Conservation (phyloP, 371 early-diverging fungal species). For the Apophysomyces trapeziformis region DNA sequence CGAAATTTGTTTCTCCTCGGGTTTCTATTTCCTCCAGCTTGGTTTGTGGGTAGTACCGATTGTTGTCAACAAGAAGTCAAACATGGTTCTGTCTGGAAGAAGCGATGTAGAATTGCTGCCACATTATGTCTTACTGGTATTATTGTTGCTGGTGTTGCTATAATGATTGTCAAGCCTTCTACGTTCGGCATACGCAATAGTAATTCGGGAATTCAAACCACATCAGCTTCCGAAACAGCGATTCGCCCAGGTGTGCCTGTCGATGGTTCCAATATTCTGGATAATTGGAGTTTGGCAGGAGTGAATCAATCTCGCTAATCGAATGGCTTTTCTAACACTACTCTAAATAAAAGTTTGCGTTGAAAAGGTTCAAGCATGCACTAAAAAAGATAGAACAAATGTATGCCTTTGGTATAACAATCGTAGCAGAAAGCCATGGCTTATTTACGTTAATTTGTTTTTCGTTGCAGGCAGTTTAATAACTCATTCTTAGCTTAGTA, state of each 20-base stretch:
- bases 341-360: too few species aligned
- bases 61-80: conserved; percentile 11
- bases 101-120: conserved; percentile 48
- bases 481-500: too few species aligned
- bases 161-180: conserved; percentile 43
- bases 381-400: too few species aligned
- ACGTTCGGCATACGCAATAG: conserved; percentile 40
- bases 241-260: conserved; percentile 49
- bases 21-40: conserved; percentile 38
- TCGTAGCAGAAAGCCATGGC: too few species aligned
- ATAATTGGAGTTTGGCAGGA: conserved; percentile 38
- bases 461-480: too few species aligned
- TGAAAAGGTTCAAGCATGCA: neutral
- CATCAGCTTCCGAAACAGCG: conserved; percentile 30
- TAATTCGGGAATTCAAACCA: conserved; percentile 37
- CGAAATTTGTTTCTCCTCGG: conserved; percentile 41
- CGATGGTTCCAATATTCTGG: conserved; percentile 36
- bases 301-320: neutral
- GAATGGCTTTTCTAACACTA: too few species aligned
- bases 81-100: conserved; percentile 36
- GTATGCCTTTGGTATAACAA: too few species aligned
- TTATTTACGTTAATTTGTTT: too few species aligned
- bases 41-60: conserved; percentile 47
- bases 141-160: conserved; percentile 31
- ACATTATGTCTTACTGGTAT: conserved; percentile 31